A percentile compares a stretch with the other conserved stretches of the same genome.
Evolutionary conservation across 495 filamentous ascomycete genomes (phyloP).

Genomic region (Extremus antarcticus): DNA sequence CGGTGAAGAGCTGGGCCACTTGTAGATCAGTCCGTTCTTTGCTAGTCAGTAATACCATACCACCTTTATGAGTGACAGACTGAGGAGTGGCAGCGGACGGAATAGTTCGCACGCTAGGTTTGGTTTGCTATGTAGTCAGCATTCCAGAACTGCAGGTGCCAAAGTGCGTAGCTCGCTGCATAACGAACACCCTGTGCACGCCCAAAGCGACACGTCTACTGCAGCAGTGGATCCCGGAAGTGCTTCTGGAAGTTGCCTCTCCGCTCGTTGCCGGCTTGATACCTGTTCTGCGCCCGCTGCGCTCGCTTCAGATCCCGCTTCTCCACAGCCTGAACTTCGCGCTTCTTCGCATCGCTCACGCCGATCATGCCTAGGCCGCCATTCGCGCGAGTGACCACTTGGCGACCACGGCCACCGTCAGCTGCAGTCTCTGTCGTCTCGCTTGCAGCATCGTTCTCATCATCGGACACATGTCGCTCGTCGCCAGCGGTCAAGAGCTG

Average conservation of each 20-base stretch:
- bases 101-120: background rate
- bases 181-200: background rate
- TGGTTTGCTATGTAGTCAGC: background rate
- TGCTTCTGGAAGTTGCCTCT: slow-evolving; percentile 64
- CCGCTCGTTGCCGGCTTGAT: slow-evolving; percentile 53
- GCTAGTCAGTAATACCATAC: background rate
- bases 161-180: background rate
- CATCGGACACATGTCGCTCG: slow-evolving; percentile 25
- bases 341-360: slow-evolving; percentile 58
- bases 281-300: slow-evolving; percentile 46
- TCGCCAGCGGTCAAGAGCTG: slow-evolving; percentile 27
- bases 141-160: background rate
- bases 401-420: slow-evolving; percentile 41
- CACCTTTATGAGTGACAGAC: background rate
- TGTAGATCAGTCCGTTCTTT: slow-evolving; percentile 5
- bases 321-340: slow-evolving; percentile 49
- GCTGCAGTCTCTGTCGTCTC: slow-evolving; percentile 24
- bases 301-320: slow-evolving; percentile 55
- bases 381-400: slow-evolving; percentile 54
- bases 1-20: slow-evolving; percentile 4
- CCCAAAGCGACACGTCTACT: slow-evolving; percentile 12
- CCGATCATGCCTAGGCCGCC: slow-evolving; percentile 68
- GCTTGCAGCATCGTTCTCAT: slow-evolving; percentile 35
- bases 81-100: background rate
- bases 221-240: slow-evolving; percentile 41